phyloP scores from a whole-genome alignment of 768 basidiomycete species.

The Tylopilus plumbeoviolaceoides region DNA sequence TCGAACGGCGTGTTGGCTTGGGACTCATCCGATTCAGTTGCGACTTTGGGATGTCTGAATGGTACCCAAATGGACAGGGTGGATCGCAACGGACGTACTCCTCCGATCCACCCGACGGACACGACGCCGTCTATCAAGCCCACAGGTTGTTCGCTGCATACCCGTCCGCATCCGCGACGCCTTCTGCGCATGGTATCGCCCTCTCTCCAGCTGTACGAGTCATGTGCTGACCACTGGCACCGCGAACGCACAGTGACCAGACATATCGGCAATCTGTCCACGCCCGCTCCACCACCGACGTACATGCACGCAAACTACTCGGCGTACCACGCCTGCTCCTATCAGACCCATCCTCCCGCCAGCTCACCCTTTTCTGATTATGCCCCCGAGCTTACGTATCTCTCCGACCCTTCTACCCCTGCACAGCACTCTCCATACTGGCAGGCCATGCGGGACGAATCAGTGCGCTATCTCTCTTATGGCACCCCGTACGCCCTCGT shows the following conservation, averaged over 20 bases:
- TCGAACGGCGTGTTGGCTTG: not conserved
- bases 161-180: slow-evolving; percentile 72
- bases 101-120: slow-evolving; percentile 11
- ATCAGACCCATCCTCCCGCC: slow-evolving; percentile 31
- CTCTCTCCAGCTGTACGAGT: not conserved
- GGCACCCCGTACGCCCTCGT: slow-evolving; percentile 42
- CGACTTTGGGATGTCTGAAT: slow-evolving; percentile 24
- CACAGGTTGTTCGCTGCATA: slow-evolving; percentile 64
- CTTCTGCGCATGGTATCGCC: slow-evolving; percentile 64
- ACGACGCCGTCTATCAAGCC: slow-evolving; percentile 60
- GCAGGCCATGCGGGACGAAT: slow-evolving; percentile 58
- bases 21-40: not conserved
- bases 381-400: slow-evolving; percentile 54
- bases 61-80: slow-evolving; percentile 22
- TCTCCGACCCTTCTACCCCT: slow-evolving; percentile 45
- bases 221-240: slow-evolving; percentile 15
- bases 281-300: slow-evolving; percentile 57
- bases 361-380: slow-evolving; percentile 67
- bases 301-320: slow-evolving; percentile 50
- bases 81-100: slow-evolving; percentile 12
- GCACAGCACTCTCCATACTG: slow-evolving; percentile 55
- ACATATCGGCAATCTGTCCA: slow-evolving; percentile 58
- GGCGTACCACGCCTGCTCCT: slow-evolving; percentile 22
- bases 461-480: slow-evolving; percentile 56
- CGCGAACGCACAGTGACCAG: slow-evolving; percentile 53